Base-by-base conservation (phyloP, 2,329 filamentous ascomycete species). In the Tetracladium maxilliforme region DNA sequence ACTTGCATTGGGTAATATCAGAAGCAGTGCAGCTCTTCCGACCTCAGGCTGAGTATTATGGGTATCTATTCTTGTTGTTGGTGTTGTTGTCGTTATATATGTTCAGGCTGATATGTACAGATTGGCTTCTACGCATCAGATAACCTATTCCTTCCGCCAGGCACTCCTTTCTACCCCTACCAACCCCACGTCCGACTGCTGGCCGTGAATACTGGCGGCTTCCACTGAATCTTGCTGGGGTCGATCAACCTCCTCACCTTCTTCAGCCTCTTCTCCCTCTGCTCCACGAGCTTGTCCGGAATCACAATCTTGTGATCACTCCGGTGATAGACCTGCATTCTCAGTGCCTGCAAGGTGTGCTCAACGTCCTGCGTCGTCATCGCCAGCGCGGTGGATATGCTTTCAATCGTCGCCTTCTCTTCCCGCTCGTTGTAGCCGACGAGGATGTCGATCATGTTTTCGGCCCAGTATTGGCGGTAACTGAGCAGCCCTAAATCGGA, bases 331-430 rank as follows among this genome's bases (percentile, higher is more conserved):
- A 90, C 70, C 45, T 95, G 70, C 81, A 98, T 92, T 47, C 87
- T 90, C 32, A 94, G 60, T 29, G 86, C 86, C 46, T 94, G 84
- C 25, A 98, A 54, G 0, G 90, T 95, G 48, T 94, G 84, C 49
- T 95, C 73, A 10, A 98, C 87, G 47, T 98, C 90, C 41, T 84
- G 83, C 6, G 84, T 86, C n/a, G 87, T 95, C 87, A 98, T 95
- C 4, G 86, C 79, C 7, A 90, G 71, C 17, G 71, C 52, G 6
- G 67, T 61, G 1, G 83, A 86, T 26, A 98, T 69, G 24, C 80
- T 70, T 41, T 94, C 86, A 27, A 95, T 86, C 29, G 79, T 92
- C 27, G 81, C 76, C 42, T 72, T 75, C 9, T 76, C 70, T 7
- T 72, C 70, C 11, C 61, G 56, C 32, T 77, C 74, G 31, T 74